phyloP scores from a whole-genome alignment of 257 asterid species.

The Solanum sitiens region DNA sequence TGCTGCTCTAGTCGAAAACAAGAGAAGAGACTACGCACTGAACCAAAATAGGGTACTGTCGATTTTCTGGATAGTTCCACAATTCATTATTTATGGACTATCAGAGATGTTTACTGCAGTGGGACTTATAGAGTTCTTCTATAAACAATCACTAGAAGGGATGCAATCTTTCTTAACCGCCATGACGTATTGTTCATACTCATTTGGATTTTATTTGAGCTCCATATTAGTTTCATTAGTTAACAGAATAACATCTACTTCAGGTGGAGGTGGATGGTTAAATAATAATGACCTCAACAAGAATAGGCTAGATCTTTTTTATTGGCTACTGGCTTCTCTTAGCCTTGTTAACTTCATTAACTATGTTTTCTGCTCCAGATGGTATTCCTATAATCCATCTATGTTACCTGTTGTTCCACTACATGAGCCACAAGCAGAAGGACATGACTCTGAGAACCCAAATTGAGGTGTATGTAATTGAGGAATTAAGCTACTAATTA shows the following conservation, averaged over 20 bases:
- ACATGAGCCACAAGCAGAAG: not conserved
- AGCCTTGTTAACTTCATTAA: constrained; percentile 57
- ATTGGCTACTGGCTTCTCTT: constrained; percentile 62
- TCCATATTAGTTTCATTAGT: not conserved
- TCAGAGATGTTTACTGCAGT: constrained; percentile 78
- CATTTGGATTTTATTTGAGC: constrained; percentile 64
- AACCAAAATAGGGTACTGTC: constrained; percentile 12
- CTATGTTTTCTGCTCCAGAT: constrained; percentile 55
- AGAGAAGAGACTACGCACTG: constrained; percentile 25
- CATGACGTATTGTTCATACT: constrained; percentile 60
- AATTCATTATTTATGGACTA: constrained; percentile 53
- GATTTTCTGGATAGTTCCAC: constrained; percentile 72
- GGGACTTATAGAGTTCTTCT: constrained; percentile 62
- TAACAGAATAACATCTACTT: not conserved
- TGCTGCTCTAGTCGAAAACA: constrained; percentile 47
- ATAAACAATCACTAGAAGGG: constrained; percentile 48
- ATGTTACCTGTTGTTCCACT: not conserved
- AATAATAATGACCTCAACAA: constrained; percentile 54
- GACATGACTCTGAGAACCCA: not conserved
- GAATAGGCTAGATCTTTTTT: constrained; percentile 60
- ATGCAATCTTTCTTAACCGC: constrained; percentile 69
- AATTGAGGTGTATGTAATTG: not conserved
- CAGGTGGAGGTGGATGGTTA: constrained; percentile 36
- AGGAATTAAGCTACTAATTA: not conserved
- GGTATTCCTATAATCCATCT: constrained; percentile 30